Conservation (phyloP, 345 rosid species). For the Kandelia obovata region DNA sequence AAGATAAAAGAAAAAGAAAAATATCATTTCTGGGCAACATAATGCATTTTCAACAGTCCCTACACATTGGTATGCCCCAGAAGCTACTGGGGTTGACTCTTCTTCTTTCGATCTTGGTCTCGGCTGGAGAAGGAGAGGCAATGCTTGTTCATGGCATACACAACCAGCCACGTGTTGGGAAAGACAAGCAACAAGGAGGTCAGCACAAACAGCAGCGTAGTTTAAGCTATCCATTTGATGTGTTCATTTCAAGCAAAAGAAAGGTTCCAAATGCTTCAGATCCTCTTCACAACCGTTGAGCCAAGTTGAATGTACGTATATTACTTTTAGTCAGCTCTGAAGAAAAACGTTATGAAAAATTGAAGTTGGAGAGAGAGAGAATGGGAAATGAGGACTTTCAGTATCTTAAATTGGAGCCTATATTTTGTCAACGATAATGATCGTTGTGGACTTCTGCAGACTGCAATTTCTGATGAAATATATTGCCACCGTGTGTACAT, state of each 20-base stretch:
- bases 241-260: slow-evolving; percentile 47
- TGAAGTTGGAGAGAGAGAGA: neutral
- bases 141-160: neutral
- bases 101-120: slow-evolving; percentile 29
- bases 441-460: neutral
- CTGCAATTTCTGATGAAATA: neutral
- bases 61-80: slow-evolving; percentile 17
- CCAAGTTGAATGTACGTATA: too few relatives aligned
- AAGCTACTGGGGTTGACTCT: slow-evolving; percentile 24
- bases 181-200: slow-evolving; percentile 10
- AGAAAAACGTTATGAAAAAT: neutral
- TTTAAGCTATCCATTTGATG: slow-evolving; percentile 24
- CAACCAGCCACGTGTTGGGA: neutral
- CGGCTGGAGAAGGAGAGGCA: slow-evolving; percentile 25
- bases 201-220: slow-evolving; percentile 13
- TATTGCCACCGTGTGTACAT: neutral
- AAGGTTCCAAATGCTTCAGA: slow-evolving; percentile 67
- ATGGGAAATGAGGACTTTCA: slow-evolving; percentile 12
- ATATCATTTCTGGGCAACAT: neutral
- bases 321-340: too few relatives aligned
- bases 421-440: slow-evolving; percentile 11
- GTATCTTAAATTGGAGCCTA: neutral
- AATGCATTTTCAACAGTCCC: slow-evolving; percentile 17
- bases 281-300: slow-evolving; percentile 72
- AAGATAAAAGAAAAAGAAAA: neutral